Evolutionary conservation across 108 stramenopile species (phyloP), one percentile per base, ranked within the genome.

Genomic region (Schizochytrium sp.): DNA sequence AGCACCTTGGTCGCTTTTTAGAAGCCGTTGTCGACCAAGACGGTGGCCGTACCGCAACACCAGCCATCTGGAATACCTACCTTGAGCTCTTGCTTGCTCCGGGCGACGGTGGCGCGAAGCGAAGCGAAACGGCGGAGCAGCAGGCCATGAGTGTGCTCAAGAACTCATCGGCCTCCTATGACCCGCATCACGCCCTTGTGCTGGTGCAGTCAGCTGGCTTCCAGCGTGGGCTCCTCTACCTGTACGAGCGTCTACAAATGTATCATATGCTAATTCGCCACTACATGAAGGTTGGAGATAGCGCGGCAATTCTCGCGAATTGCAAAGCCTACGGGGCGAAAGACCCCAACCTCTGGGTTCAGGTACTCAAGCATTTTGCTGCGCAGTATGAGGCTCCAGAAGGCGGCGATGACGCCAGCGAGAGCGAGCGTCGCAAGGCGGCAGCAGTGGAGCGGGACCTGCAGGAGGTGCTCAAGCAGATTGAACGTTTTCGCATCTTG

Each of bases 201-300:
- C 87, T 93, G 44, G 91, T 91, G 48, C 91, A 91, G 89, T 88
- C 91, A 88, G 58, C 53, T n/a, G 88, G 87, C 43, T 92, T 92
- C 41, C 58, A 51, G 25, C 57, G 58, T 16, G 92, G 92, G 25
- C 91, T 89, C 87, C 88, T 93, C 14, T 91, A 60, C 72, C 91
- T 93, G 14, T 92, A 89, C 60, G 91, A 92, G 90, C 45, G 76
- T 0, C 23, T 83, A 16, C 76, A 83, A 3, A 83, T 83, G 76
- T 83, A 83, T 23, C 76, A 83, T 83, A 83, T 83, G 76, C 76
- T 83, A 1, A 83, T 83, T 47, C 76, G 76, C 48, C 76, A 83
- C 76, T 83, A 83, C 76, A 83, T 83, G 76, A 28, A 83, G 51
- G 51, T 83, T 53, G 76, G 76, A 6, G 76, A 83, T 5, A 83